phyloP scores from a whole-genome alignment of 1,284 basidiomycete species.

The Marasmius oreades region DNA sequence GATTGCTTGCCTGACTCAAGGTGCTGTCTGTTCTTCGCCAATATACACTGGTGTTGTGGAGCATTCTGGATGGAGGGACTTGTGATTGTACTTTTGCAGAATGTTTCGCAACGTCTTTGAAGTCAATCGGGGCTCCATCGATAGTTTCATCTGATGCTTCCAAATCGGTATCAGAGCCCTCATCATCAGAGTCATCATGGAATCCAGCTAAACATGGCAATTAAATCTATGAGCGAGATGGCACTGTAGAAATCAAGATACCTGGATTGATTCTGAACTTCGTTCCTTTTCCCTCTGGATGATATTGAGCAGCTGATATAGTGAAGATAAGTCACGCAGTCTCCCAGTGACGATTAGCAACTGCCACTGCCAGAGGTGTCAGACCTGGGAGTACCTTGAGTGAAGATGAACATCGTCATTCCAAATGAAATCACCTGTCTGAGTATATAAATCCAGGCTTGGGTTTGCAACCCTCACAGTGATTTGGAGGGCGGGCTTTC shows the following conservation, averaged over 20 bases:
- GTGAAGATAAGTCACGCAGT: conserved; percentile 50
- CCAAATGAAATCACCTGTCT: conserved; percentile 15
- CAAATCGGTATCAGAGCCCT: conserved; percentile 30
- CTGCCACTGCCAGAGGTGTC: conserved; percentile 45
- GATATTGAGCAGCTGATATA: conserved; percentile 49
- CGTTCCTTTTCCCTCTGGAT: conserved; percentile 30
- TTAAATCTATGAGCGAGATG: no score
- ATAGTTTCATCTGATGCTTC: conserved; percentile 34
- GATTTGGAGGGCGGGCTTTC: conserved; percentile 38
- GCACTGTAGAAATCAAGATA: no score
- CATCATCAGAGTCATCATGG: conserved; percentile 25
- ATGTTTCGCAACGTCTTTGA: conserved; percentile 48
- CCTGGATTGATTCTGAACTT: conserved; percentile 34
- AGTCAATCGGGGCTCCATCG: conserved; percentile 34
- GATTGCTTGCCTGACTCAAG: conserved; percentile 7
- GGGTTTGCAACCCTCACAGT: conserved; percentile 26
- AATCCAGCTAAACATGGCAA: neutral
- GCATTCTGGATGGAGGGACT: conserved; percentile 33
- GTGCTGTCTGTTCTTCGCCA: conserved; percentile 18
- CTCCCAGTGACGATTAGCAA: conserved; percentile 45
- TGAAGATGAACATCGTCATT: neutral
- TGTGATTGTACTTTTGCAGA: conserved; percentile 39
- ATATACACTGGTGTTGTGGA: conserved; percentile 19
- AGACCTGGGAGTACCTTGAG: conserved; percentile 26
- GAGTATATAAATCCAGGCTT: conserved; percentile 13